Conservation (phyloP, 2,329 filamentous ascomycete genomes). For the Nannizzia gypsea region DNA sequence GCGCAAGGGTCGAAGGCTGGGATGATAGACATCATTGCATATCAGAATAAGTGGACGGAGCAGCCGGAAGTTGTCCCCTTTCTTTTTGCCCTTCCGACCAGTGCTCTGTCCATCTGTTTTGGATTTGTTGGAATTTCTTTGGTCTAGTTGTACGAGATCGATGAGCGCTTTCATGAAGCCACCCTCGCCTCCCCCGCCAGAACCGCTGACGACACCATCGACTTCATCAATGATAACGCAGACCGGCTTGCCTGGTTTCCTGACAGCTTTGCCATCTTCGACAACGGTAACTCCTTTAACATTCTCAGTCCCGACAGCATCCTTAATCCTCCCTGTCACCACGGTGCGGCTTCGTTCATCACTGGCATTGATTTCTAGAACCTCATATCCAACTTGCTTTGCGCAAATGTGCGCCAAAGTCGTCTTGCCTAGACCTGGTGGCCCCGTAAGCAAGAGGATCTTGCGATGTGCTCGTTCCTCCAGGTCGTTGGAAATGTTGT, state of each 20-base stretch:
- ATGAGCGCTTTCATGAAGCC: conserved; percentile 93
- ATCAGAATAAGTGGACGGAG: conserved; percentile 84
- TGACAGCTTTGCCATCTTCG: conserved; percentile 39
- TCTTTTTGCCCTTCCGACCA: conserved; percentile 46
- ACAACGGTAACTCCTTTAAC: conserved; percentile 55
- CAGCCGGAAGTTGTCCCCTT: conserved; percentile 75
- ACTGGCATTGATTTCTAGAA: conserved; percentile 94
- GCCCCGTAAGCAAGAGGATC: conserved; percentile 78
- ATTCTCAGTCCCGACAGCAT: conserved; percentile 86
- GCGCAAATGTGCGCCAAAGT: conserved; percentile 94
- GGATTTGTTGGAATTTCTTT: conserved; percentile 54
- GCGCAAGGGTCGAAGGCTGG: conserved; percentile 74
- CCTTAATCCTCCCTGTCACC: conserved; percentile 80
- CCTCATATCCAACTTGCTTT: conserved; percentile 86
- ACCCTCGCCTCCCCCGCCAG: conserved; percentile 62
- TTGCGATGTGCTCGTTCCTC: conserved; percentile 74
- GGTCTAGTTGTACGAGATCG: conserved; percentile 74
- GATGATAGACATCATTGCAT: conserved; percentile 94
- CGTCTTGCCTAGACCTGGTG: conserved; percentile 89
- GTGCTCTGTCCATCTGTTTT: conserved; percentile 16
- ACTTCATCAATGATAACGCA: conserved; percentile 96
- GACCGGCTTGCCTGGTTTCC: conserved; percentile 69
- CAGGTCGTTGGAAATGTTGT: conserved; percentile 31
- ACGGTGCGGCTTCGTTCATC: conserved; percentile 85
- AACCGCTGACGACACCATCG: conserved; percentile 79